Evolutionary conservation across 2,329 filamentous ascomycete species (phyloP).

Genomic region (Arachnopeziza araneosa): DNA sequence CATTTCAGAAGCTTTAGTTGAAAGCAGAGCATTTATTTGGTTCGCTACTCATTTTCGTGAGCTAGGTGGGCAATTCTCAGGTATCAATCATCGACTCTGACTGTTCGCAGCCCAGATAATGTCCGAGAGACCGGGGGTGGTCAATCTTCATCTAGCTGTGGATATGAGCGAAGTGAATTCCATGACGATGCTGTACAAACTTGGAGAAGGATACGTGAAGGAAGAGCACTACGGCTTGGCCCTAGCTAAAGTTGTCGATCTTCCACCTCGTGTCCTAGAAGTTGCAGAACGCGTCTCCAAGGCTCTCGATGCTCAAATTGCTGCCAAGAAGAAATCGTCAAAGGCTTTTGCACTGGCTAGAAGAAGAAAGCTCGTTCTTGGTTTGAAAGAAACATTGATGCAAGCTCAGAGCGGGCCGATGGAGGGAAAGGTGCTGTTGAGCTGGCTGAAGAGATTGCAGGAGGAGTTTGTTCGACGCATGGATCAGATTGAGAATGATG

Average conservation of each 20-base stretch:
- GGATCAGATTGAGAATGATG: conserved; percentile 49
- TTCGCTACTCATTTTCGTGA: conserved; percentile 93
- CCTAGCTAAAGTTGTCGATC: conserved; percentile 67
- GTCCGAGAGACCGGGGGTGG: conserved; percentile 67
- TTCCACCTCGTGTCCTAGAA: conserved; percentile 63
- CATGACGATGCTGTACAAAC: conserved; percentile 85
- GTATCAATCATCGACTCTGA: conserved; percentile 2
- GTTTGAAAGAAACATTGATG: conserved; percentile 64
- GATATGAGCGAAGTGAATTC: conserved; percentile 52
- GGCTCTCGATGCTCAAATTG: conserved; percentile 52
- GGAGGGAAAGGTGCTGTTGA: conserved; percentile 54
- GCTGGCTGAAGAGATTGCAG: conserved; percentile 63
- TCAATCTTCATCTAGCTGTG: conserved; percentile 76
- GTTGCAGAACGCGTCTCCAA: conserved; percentile 62
- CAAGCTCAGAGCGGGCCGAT: conserved; percentile 63
- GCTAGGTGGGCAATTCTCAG: conserved; percentile 42
- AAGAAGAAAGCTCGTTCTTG: conserved; percentile 68
- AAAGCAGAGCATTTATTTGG: conserved; percentile 75
- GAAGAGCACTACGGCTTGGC: conserved; percentile 79
- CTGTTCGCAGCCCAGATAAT: conserved; percentile 58
- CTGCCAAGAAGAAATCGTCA: conserved; percentile 53
- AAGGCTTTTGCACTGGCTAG: conserved; percentile 52
- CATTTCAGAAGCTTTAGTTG: conserved; percentile 80
- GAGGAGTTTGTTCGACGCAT: conserved; percentile 69
- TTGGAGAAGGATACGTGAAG: conserved; percentile 64